A percentile compares a stretch with the other conserved stretches of the same genome.
Evolutionary conservation across 2,329 filamentous ascomycete genomes (phyloP).

Genomic region (Fusarium sp.): DNA sequence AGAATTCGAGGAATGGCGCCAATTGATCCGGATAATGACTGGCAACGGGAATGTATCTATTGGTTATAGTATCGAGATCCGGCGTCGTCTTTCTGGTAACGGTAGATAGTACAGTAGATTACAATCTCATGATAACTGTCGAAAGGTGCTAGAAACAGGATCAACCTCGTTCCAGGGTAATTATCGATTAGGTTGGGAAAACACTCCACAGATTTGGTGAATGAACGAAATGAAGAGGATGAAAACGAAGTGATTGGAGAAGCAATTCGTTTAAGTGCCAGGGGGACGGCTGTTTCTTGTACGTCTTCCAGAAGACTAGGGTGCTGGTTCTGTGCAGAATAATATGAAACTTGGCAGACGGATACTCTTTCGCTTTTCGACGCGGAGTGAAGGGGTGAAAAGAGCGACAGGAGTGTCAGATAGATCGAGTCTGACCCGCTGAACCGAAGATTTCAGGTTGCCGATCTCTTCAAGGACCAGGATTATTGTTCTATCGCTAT

Average conservation of each 20-base stretch:
- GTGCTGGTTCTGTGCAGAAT: constrained; percentile 22
- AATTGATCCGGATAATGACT: neutral
- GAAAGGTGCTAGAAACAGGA: constrained; percentile 15
- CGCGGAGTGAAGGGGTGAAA: constrained; percentile 19
- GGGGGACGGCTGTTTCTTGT: constrained; percentile 37
- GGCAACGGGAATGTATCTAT: constrained; percentile 22
- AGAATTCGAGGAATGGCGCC: neutral
- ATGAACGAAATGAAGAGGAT: constrained; percentile 8
- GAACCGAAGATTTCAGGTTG: constrained; percentile 37
- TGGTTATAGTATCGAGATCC: constrained; percentile 18
- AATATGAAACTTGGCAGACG: constrained; percentile 30
- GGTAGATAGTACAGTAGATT: constrained; percentile 26
- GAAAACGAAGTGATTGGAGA: constrained; percentile 30
- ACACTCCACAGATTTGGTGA: constrained; percentile 9
- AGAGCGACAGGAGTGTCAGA: constrained; percentile 30
- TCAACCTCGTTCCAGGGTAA: constrained; percentile 34
- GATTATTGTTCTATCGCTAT: constrained; percentile 19
- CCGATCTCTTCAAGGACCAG: constrained; percentile 36
- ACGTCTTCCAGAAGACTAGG: constrained; percentile 30
- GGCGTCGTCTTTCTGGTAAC: constrained; percentile 19
- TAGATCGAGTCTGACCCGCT: constrained; percentile 37
- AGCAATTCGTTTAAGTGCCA: constrained; percentile 19
- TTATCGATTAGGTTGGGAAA: constrained; percentile 40
- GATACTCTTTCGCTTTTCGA: constrained; percentile 32
- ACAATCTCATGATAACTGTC: constrained; percentile 30